Evolutionary conservation across 768 basidiomycete genomes (phyloP).

Genomic region (Mycena albidolilacea): DNA sequence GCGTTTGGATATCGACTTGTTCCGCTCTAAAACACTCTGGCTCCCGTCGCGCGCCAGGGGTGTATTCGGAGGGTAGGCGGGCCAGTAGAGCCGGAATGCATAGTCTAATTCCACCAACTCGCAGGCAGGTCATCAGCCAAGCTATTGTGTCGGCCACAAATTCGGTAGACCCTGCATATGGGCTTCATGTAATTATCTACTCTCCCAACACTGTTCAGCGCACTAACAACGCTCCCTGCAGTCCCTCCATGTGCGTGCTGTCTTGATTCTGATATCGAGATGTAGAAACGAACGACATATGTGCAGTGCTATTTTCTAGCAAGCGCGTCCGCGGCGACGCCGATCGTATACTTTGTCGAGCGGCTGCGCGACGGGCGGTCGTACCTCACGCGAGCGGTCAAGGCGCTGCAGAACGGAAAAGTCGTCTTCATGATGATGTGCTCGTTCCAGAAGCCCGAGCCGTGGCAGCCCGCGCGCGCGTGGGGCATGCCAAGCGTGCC

Average conservation of each 20-base stretch:
- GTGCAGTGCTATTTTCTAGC: conserved; percentile 87
- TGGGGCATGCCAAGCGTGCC: conserved; percentile 75
- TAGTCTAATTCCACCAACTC: neutral
- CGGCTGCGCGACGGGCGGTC: conserved; percentile 81
- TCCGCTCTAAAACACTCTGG: conserved; percentile 82
- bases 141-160: conserved; percentile 87
- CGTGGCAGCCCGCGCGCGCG: conserved; percentile 78
- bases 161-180: conserved; percentile 75
- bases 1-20: conserved; percentile 81
- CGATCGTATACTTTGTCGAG: conserved; percentile 87
- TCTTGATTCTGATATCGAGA: neutral
- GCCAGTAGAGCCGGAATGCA: neutral
- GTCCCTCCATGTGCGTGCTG: conserved; percentile 40
- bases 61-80: conserved; percentile 81
- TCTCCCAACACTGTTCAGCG: conserved; percentile 12
- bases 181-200: conserved; percentile 74
- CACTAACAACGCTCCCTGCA: conserved; percentile 14
- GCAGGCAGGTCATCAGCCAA: conserved; percentile 86
- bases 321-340: conserved; percentile 78
- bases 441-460: conserved; percentile 87
- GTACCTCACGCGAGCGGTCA: conserved; percentile 77
- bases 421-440: conserved; percentile 65
- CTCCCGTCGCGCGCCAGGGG: conserved; percentile 75
- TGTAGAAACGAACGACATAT: conserved; percentile 40
- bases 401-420: conserved; percentile 67